Percentiles rank a stretch among this genome's conserved stretches.
These are phyloP conservation scores for Colletotrichum coccodes DNA, from an alignment of 2,329 filamentous ascomycete genomes.

Conservation along the genomic window DNA sequence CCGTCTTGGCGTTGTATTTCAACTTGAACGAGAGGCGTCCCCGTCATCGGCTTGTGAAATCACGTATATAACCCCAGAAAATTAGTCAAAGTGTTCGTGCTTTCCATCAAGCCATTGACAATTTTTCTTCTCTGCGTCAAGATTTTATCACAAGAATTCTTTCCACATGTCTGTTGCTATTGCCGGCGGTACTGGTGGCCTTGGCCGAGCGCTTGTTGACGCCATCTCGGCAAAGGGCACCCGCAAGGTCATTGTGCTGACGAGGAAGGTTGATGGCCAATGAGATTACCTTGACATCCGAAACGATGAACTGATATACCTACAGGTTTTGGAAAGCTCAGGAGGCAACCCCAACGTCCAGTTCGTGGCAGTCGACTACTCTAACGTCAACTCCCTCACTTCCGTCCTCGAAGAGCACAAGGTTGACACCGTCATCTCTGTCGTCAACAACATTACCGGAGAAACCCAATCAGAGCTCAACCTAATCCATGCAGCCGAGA, in stretches of 20 bases:
- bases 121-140: too few relatives aligned
- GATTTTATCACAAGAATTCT: too few relatives aligned
- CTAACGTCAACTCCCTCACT: slow-evolving; percentile 33
- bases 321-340: slow-evolving; percentile 20
- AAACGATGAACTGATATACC: not conserved
- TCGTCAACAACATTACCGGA: slow-evolving; percentile 42
- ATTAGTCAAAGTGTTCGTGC: too few relatives aligned
- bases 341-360: slow-evolving; percentile 34
- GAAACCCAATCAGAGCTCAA: slow-evolving; percentile 44
- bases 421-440: slow-evolving; percentile 55
- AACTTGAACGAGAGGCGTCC: too few relatives aligned
- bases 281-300: not conserved
- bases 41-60: too few relatives aligned
- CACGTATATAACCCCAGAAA: too few relatives aligned
- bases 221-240: slow-evolving; percentile 45
- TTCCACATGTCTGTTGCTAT: slow-evolving; percentile 47
- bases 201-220: slow-evolving; percentile 58
- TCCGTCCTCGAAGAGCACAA: slow-evolving; percentile 44
- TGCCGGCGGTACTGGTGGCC: slow-evolving; percentile 55
- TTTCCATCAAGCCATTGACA: too few relatives aligned
- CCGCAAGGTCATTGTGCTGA: slow-evolving; percentile 50
- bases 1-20: not conserved
- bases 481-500: slow-evolving; percentile 53
- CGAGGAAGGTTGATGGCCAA: not conserved
- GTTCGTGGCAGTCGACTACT: slow-evolving; percentile 41